Conservation (phyloP, 139 green algal species). For the Spirogloea muscicola region DNA sequence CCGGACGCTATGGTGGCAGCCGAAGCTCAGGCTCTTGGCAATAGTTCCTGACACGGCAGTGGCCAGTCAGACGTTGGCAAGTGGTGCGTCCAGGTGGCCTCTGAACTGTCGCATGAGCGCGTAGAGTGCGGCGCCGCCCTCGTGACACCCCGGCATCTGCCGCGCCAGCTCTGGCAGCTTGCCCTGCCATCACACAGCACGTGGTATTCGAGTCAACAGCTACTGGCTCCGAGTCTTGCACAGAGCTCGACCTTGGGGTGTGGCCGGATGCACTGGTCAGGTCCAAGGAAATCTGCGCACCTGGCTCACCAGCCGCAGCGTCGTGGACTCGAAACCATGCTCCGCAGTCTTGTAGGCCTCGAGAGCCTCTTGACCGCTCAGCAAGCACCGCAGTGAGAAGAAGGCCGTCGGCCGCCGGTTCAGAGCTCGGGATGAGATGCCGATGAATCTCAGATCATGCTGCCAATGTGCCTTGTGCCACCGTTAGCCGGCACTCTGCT, state of each 20-base stretch:
- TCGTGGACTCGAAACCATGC: conserved; percentile 27
- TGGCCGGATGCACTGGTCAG: background rate
- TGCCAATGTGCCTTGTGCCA: too few species aligned
- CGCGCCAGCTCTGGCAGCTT: conserved; percentile 4
- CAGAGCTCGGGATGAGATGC: too few species aligned
- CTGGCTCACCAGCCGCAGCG: conserved; percentile 9
- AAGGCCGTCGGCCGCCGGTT: conserved; percentile 9
- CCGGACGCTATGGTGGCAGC: conserved; percentile 16
- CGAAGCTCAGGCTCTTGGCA: conserved; percentile 8
- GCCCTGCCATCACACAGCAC: background rate
- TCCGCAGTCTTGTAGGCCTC: conserved; percentile 11
- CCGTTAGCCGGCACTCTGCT: too few species aligned
- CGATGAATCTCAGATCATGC: too few species aligned
- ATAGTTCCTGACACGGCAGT: too few species aligned
- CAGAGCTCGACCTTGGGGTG: background rate
- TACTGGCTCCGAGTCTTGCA: background rate
- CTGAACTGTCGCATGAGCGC: too few species aligned
- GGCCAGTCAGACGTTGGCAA: too few species aligned
- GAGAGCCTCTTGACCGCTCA: background rate
- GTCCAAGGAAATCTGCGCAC: background rate
- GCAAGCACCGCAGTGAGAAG: conserved; percentile 2
- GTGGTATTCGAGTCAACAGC: background rate
- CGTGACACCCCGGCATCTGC: conserved; percentile 16
- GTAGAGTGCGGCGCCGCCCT: conserved; percentile 13
- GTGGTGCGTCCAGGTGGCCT: too few species aligned